Evolutionary conservation across 176 grass and related monocot genomes (phyloP), one percentile per base, ranked within the genome.

Genomic region (Poa pratensis): DNA sequence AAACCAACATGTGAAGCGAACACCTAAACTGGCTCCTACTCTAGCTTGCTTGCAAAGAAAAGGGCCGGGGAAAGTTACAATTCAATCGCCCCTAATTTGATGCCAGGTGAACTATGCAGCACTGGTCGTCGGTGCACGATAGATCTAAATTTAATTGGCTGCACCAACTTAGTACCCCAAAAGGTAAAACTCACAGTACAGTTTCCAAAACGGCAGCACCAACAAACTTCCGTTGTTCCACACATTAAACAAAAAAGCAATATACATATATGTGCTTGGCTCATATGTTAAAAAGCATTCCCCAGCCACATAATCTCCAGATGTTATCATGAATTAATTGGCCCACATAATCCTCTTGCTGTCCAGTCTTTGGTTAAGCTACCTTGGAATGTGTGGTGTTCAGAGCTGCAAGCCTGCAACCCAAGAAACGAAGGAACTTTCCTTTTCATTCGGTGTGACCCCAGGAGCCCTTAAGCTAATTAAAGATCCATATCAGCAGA

Each of bases 41-140:
- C 83, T 82, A 65, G 63, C 83, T 90, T 86, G 83, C 52, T 67
- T 27, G 48, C 83, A 73, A 86, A 86, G 73, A 20, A 86, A 86
- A 78, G 35, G 35, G 13, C 12, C 2, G 23, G 54, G 15, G 49
- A 82, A 87, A 83, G 66, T 9, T 65, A 13, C 37, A 75, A 50
- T 83, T 90, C 86, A 74, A 90, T 75, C 42, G 54, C 73, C 24
- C 50, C 15, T 9, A 57, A 42, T 63, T 59, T 79, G 84, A 28
- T 66, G 79, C 64, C 84, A 74, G 45, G 35, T 37, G 67, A 73
- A 82, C 50, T 42, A 46, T 46, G 22, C 26, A 59, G 43, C 70
- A 68, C 11, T 34, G 50, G 79, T 90, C 84, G 55, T n/a, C n/a
- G n/a, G 12, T 49, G 84, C 74, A 73, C 75, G 66, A 73, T 46